Conservation (phyloP, 1,284 basidiomycete species). For the Schizopora paradoxa region DNA sequence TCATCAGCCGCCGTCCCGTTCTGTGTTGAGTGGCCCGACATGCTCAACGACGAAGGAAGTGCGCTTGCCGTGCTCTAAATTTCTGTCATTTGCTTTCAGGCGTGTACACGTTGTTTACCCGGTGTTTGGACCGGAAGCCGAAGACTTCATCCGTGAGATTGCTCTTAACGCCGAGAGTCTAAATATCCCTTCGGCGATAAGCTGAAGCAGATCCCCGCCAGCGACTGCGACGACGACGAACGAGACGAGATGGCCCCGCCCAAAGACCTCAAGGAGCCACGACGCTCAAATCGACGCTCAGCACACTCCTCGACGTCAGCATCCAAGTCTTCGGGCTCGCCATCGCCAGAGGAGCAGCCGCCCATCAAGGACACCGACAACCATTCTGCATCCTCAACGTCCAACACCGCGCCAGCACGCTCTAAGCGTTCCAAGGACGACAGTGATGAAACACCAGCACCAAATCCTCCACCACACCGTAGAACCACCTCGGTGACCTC, state of each 20-base stretch:
- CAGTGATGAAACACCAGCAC: slow-evolving; percentile 54
- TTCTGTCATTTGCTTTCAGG: too few species aligned
- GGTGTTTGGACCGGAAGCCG: too few species aligned
- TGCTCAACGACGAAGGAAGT: too few species aligned
- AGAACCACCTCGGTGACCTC: slow-evolving; percentile 24
- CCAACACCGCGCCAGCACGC: slow-evolving; percentile 39
- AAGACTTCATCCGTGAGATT: too few species aligned
- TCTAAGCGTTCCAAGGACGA: slow-evolving; percentile 71
- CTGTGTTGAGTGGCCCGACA: too few species aligned
- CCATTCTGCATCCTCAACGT: slow-evolving; percentile 32
- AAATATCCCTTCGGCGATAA: too few species aligned
- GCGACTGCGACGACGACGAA: too few species aligned
- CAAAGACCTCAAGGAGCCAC: slow-evolving; percentile 67
- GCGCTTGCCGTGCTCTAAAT: too few species aligned
- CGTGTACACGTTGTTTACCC: too few species aligned
- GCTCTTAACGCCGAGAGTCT: too few species aligned
- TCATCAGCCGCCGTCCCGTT: too few species aligned
- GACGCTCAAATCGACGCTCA: slow-evolving; percentile 69
- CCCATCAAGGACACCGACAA: slow-evolving; percentile 6
- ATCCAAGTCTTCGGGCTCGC: slow-evolving; percentile 73
- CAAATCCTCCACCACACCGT: slow-evolving; percentile 20
- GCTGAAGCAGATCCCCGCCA: too few species aligned
- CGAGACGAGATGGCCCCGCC: slow-evolving; percentile 80
- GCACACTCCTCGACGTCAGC: slow-evolving; percentile 60
- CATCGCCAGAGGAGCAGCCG: slow-evolving; percentile 41